Conservation (phyloP, 83 land plant species). For the Thuja plicata region DNA sequence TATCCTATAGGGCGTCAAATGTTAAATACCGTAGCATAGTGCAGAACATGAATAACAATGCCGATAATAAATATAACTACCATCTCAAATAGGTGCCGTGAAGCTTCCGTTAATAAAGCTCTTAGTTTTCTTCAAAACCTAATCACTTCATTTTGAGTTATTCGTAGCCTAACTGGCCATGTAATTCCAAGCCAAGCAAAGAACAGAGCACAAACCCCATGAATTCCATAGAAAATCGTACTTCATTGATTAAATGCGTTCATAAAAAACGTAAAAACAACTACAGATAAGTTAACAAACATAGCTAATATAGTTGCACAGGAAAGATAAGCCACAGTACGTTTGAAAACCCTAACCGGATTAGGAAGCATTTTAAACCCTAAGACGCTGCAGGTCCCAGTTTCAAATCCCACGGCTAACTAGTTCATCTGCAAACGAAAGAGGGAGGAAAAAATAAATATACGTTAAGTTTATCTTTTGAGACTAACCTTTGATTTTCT, state of each 20-base stretch:
- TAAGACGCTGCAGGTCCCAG: not conserved
- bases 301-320: not conserved
- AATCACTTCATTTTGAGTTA: not conserved
- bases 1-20: not conserved
- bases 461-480: not conserved
- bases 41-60: not conserved
- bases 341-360: not conserved
- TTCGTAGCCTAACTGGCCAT: not conserved
- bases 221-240: not conserved
- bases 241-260: not conserved
- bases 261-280: not conserved
- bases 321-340: not conserved
- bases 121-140: not conserved
- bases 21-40: not conserved
- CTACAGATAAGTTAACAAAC: not conserved
- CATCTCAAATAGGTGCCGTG: not conserved
- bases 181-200: not conserved
- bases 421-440: not conserved
- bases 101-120: not conserved
- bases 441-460: not conserved
- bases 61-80: not conserved
- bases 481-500: not conserved
- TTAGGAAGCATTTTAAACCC: not conserved
- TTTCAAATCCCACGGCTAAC: not conserved
- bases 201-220: not conserved